A percentile compares a stretch with the other conserved stretches of the same genome.
Conservation (phyloP, 176 grass and related monocot species). For the Otatea glauca region DNA sequence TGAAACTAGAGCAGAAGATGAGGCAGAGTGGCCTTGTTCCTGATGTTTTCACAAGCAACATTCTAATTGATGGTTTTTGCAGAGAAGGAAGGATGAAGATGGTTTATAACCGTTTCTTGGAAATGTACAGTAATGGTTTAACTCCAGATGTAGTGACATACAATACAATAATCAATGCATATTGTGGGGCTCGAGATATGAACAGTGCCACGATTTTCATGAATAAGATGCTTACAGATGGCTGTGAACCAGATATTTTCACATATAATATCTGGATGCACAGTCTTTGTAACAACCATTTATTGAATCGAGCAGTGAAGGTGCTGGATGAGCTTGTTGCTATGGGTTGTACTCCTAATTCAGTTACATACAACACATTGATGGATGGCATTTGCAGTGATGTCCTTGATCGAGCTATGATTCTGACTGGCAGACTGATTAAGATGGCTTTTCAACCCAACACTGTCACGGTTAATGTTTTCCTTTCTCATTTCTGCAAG, state of each 20-base stretch:
- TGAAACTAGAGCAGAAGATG: constrained; percentile 68
- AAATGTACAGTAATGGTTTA: constrained; percentile 68
- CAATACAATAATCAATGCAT: constrained; percentile 85
- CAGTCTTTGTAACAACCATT: constrained; percentile 65
- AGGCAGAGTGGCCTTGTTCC: constrained; percentile 79
- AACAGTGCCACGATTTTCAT: constrained; percentile 61
- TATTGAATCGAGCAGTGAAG: constrained; percentile 68
- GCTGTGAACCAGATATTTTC: constrained; percentile 85
- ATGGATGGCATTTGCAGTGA: constrained; percentile 79
- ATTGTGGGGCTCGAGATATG: constrained; percentile 71
- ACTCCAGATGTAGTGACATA: constrained; percentile 83
- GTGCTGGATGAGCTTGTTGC: constrained; percentile 73
- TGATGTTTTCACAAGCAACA: constrained; percentile 88
- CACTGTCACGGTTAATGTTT: constrained; percentile 77
- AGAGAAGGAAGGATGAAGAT: constrained; percentile 71
- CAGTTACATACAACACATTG: constrained; percentile 85
- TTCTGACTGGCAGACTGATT: constrained; percentile 80
- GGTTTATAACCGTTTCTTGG: constrained; percentile 58
- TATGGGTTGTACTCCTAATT: constrained; percentile 60
- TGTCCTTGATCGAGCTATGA: constrained; percentile 83
- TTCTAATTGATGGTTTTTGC: constrained; percentile 85
- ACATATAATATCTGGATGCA: constrained; percentile 99
- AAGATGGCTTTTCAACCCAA: constrained; percentile 93
- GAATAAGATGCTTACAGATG: constrained; percentile 79
- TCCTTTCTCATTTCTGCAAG: constrained; percentile 93